Evolutionary conservation across 805 yeast genomes (phyloP).

Genomic region (Wickerhamomyces tratensis): DNA sequence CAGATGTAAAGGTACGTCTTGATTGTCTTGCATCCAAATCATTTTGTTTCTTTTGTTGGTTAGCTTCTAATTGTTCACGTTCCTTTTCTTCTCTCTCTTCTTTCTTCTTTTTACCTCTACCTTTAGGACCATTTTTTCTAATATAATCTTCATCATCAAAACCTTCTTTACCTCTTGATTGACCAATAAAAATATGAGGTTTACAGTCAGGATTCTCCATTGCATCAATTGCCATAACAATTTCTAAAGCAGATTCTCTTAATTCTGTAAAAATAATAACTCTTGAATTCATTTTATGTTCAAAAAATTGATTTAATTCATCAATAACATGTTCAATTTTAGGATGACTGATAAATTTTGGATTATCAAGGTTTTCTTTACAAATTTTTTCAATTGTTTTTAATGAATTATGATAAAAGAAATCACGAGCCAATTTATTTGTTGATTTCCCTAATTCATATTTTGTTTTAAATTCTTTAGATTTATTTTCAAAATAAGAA

Average conservation of each 20-base stretch:
- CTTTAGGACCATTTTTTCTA: slow-evolving; percentile 33
- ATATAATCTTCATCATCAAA: slow-evolving; percentile 48
- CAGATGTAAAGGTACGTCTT: slow-evolving; percentile 53
- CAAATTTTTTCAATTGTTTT: slow-evolving; percentile 33
- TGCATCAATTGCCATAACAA: slow-evolving; percentile 53
- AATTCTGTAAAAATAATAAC: slow-evolving; percentile 84
- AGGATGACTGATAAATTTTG: slow-evolving; percentile 50
- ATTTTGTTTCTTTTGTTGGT: slow-evolving; percentile 20
- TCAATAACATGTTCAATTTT: slow-evolving; percentile 53
- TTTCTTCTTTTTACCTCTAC: slow-evolving; percentile 29
- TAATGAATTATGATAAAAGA: slow-evolving; percentile 45
- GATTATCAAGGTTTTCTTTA: slow-evolving; percentile 29
- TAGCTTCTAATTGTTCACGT: slow-evolving; percentile 18
- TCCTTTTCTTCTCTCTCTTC: slow-evolving; percentile 23
- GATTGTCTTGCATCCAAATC: slow-evolving; percentile 24
- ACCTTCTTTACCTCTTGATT: slow-evolving; percentile 63
- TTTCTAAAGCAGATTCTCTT: slow-evolving; percentile 85
- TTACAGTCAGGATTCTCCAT: slow-evolving; percentile 27
- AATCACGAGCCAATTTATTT: slow-evolving; percentile 50
- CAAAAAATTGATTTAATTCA: slow-evolving; percentile 49
- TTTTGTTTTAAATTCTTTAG: slow-evolving; percentile 48
- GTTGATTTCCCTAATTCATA: slow-evolving; percentile 51
- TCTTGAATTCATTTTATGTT: slow-evolving; percentile 41
- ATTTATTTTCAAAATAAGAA: slow-evolving; percentile 51
- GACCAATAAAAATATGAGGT: slow-evolving; percentile 92